Evolutionary conservation across 2,329 filamentous ascomycete genomes (phyloP), one percentile per base, ranked within the genome.

Genomic region (Colletotrichum theobromicola): DNA sequence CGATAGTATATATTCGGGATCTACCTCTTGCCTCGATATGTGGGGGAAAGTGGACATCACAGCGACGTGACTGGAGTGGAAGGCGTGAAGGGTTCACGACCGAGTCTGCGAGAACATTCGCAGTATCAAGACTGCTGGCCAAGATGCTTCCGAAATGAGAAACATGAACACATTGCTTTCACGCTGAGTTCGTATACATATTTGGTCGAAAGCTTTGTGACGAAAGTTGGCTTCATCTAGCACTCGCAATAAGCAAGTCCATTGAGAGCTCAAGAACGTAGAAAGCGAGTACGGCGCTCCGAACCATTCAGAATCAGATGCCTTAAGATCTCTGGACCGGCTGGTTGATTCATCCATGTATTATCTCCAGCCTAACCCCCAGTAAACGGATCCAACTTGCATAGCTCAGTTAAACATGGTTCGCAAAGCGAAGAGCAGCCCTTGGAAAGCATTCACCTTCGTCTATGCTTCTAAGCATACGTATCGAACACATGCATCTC

Each of bases 1-100:
- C 2, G n/a, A 50, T 18, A 50, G 10, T 2, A 21, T 0, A 0
- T 13, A 6, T 2, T 4, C 42, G 21, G 2, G 5, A 5, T 21
- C 24, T 12, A 50, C n/a, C n/a, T 50, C 2, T 50, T 4, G 4
- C 3, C 42, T 13, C 1, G n/a, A 50, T 0, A 12, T 12, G 13
- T 21, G 10, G 42, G n/a, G 13, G 42, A 1, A 2, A 9, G 21
- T n/a, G 13, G 18, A 1, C 37, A 21, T 21, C 0, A 1, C n/a
- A 50, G 42, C n/a, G n/a, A 50, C n/a, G 42, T 21, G 13, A 13
- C 4, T 50, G 2, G 42, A 50, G n/a, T 46, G 6, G 42, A 46
- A 21, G 42, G 21, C 0, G 42, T 0, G 10, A 9, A 21, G 42
- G 0, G 42, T 46, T 46, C 2, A 18, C 0, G n/a, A 50, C n/a